phyloP scores from a whole-genome alignment of 2,329 filamentous ascomycete genomes.

The Lasiodiplodia sp. region DNA sequence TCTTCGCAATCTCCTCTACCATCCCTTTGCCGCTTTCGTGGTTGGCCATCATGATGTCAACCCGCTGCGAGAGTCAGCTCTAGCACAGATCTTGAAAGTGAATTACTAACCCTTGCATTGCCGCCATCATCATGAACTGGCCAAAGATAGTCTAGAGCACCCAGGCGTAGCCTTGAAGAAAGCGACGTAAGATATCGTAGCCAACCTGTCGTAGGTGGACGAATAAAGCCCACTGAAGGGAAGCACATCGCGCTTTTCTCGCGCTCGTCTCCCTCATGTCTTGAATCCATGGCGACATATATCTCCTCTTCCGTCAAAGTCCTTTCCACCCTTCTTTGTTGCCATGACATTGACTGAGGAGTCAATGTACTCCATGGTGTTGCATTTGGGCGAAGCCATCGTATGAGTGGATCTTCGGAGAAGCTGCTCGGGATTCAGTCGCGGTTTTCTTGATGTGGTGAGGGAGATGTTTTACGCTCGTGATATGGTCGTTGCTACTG shows the following conservation, averaged over 20 bases:
- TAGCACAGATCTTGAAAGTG: neutral
- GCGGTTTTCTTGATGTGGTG: neutral
- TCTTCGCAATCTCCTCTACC: neutral
- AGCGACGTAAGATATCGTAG: neutral
- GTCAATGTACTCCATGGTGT: neutral
- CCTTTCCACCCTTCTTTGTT: neutral
- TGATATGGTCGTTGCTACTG: neutral
- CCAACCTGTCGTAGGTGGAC: neutral
- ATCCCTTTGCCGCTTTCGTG: neutral
- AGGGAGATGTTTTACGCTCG: neutral
- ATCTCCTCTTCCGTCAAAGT: neutral
- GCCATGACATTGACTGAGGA: neutral
- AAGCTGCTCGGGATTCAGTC: neutral
- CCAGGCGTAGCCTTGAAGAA: neutral
- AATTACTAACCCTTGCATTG: neutral
- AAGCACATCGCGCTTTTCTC: neutral
- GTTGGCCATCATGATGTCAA: neutral
- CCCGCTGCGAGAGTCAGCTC: neutral
- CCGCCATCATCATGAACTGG: neutral
- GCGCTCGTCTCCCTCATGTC: neutral
- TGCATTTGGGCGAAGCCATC: constrained; percentile 1
- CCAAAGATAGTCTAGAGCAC: neutral
- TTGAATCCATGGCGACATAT: neutral
- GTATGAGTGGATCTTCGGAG: constrained; percentile 2
- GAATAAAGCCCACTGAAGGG: neutral